Base-by-base conservation (phyloP, 2,329 filamentous ascomycete genomes). In the Fusarium siculi region DNA sequence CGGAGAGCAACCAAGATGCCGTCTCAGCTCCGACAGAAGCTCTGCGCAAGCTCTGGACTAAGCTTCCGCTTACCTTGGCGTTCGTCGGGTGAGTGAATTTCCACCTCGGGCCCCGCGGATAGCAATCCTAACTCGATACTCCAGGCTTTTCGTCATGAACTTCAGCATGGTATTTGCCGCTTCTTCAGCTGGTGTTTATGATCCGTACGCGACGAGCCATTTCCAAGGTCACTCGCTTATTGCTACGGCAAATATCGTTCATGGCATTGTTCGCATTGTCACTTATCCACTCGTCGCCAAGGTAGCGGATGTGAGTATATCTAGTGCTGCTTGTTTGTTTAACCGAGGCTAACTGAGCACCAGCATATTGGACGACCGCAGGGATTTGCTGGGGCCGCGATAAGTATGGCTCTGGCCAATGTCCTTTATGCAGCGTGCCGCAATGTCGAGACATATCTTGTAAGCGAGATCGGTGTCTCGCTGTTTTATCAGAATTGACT, bases 201-300 rank as follows among this genome's bases (percentile, higher is more conserved):
- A 71, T 36, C 68, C 68, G 0, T 71, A 71, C 16, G 61, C 66
- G 9, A 71, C 68, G 0, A 70, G 68, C 7, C 61, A 70, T 54
- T 71, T 71, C 14, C 32, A 70, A 36, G 60, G 66, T 4, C 66
- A 71, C 15, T 71, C 68, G 2, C 66, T 70, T 7, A 39, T 71
- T 4, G 52, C 61, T 1, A 70, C 68, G 1, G 68, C 60, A 3
- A 25, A 63, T 9, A 66, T 71, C 7, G 23, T 70, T 9, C 68
- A 70, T 15, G 66, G 66, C 16, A 66, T 71, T 28, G 56, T 70
- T 34, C 66, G 68, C 7, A 71, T 70, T 16, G 60, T 61, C 2
- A 7, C 25, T 0, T 71, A 70, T 23, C 68, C 68, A 19, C 34
- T 71, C 5, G 10, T 70, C 21, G 68, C 68, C 15, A 71, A 71